A percentile compares a stretch with the other conserved stretches of the same genome.
Evolutionary conservation across 345 rosid genomes (phyloP).

Genomic region (Citrus unshiu): DNA sequence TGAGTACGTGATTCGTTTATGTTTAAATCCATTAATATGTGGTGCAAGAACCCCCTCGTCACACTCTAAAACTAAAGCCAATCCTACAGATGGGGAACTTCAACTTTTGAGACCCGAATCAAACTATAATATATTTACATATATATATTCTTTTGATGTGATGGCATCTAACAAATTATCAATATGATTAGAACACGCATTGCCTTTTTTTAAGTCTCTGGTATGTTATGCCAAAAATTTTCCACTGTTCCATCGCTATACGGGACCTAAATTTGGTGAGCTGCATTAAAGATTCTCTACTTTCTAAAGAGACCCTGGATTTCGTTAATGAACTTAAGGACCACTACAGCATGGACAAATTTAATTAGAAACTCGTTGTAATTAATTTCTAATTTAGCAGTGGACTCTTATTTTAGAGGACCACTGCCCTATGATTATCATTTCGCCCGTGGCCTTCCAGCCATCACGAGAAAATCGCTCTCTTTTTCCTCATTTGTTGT

Average conservation of each 20-base stretch:
- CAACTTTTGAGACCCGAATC: background rate
- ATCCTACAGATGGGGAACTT: background rate
- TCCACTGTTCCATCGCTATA: background rate
- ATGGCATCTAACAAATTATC: background rate
- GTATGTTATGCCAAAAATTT: background rate
- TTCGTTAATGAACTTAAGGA: constrained; percentile 12
- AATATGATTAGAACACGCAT: background rate
- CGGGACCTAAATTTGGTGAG: background rate
- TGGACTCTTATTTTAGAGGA: constrained; percentile 22
- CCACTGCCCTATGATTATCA: constrained; percentile 9
- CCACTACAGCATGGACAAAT: constrained; percentile 18
- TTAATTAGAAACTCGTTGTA: background rate
- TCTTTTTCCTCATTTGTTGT: background rate
- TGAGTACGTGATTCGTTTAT: background rate
- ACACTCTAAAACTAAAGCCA: background rate
- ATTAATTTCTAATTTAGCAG: background rate
- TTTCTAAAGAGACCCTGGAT: background rate
- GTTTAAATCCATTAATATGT: background rate
- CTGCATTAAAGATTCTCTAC: background rate
- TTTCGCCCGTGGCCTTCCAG: constrained; percentile 5
- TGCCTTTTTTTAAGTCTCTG: too few species aligned
- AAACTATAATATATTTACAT: background rate
- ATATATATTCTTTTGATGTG: background rate
- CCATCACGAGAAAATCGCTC: constrained; percentile 13
- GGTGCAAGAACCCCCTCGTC: too few species aligned